Evolutionary conservation across 805 yeast genomes (phyloP).

Genomic region (Lipomyces starkeyi): DNA sequence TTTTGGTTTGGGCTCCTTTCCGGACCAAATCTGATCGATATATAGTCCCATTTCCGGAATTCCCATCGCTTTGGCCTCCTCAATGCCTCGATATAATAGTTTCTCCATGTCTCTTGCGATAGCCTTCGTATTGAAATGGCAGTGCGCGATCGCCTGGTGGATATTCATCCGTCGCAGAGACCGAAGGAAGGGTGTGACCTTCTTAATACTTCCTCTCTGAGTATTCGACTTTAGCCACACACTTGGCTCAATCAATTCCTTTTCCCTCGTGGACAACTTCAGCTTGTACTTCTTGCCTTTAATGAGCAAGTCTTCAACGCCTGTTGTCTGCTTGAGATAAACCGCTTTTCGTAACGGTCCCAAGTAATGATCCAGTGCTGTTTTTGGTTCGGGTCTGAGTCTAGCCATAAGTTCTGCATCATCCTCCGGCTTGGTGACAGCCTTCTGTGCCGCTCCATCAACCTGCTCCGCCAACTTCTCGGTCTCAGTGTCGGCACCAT

Average conservation of each 20-base stretch:
- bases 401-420: constrained; percentile 26
- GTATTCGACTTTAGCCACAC: constrained; percentile 81
- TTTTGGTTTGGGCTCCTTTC: constrained; percentile 60
- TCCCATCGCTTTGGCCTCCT: constrained; percentile 67
- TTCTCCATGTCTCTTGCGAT: constrained; percentile 80
- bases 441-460: constrained; percentile 6
- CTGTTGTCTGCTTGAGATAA: constrained; percentile 26
- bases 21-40: constrained; percentile 86
- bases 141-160: constrained; percentile 84
- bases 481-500: constrained; percentile 5
- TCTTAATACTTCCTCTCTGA: constrained; percentile 85
- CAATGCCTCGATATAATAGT: constrained; percentile 71
- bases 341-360: constrained; percentile 34
- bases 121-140: constrained; percentile 83
- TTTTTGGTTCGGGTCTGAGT: constrained; percentile 27
- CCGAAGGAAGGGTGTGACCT: constrained; percentile 79
- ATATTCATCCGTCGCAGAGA: constrained; percentile 74
- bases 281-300: constrained; percentile 60
- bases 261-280: constrained; percentile 64
- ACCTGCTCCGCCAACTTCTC: neutral
- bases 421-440: constrained; percentile 22
- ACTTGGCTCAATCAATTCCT: constrained; percentile 84
- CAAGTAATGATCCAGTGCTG: constrained; percentile 25
- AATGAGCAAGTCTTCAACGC: constrained; percentile 27
- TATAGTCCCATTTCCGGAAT: constrained; percentile 67